Evolutionary conservation across 306 rosid genomes (phyloP).

Genomic region (Prunus kanzakura): DNA sequence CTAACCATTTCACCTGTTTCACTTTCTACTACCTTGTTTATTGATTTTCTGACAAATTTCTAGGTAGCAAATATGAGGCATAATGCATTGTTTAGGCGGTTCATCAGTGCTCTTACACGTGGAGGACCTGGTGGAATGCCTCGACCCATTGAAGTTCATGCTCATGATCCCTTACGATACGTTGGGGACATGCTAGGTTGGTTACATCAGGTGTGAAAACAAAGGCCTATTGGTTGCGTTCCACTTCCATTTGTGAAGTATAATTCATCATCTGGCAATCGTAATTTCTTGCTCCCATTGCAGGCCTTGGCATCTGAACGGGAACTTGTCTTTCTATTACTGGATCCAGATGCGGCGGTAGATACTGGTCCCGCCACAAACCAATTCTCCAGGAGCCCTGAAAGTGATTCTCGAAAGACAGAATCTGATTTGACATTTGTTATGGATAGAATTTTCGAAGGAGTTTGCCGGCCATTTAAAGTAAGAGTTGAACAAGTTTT

Average conservation of each 20-base stretch:
- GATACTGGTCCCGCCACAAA: slow-evolving; percentile 57
- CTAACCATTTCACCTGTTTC: background rate
- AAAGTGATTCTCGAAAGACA: slow-evolving; percentile 50
- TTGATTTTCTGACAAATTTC: slow-evolving; percentile 15
- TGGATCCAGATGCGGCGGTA: slow-evolving; percentile 73
- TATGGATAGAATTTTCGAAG: slow-evolving; percentile 96
- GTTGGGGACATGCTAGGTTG: slow-evolving; percentile 97
- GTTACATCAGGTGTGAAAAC: slow-evolving; percentile 78
- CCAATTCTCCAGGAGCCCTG: slow-evolving; percentile 48
- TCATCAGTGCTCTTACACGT: slow-evolving; percentile 94
- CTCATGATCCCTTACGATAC: slow-evolving; percentile 95
- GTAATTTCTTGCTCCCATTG: slow-evolving; percentile 19
- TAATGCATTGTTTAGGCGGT: slow-evolving; percentile 90
- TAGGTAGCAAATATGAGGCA: slow-evolving; percentile 99
- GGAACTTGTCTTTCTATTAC: slow-evolving; percentile 72
- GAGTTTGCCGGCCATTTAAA: slow-evolving; percentile 98
- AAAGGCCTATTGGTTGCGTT: slow-evolving; percentile 18
- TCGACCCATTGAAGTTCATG: slow-evolving; percentile 99
- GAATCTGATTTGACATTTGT: slow-evolving; percentile 84
- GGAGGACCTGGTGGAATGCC: slow-evolving; percentile 99
- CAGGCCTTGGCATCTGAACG: slow-evolving; percentile 99
- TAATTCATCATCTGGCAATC: slow-evolving; percentile 7
- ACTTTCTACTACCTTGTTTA: background rate
- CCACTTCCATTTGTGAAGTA: background rate
- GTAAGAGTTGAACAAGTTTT: slow-evolving; percentile 97